phyloP scores from a whole-genome alignment of 2,329 filamentous ascomycete genomes.

The Pestalotiopsis sp. region DNA sequence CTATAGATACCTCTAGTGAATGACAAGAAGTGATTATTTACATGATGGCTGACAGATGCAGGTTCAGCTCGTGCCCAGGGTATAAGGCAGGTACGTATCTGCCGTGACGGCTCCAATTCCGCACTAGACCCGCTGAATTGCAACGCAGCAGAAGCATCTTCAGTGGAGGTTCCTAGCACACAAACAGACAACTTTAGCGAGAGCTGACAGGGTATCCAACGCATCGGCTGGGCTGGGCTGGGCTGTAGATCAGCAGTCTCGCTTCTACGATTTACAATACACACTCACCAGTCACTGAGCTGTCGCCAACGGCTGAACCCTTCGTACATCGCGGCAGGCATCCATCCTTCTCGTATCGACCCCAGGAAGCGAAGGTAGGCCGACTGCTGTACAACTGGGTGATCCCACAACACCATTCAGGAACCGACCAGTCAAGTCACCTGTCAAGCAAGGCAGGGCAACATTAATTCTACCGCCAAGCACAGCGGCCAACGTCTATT shows the following conservation, averaged over 20 bases:
- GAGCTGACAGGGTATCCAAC: not conserved
- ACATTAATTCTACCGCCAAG: not conserved
- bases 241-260: too few species aligned
- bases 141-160: not conserved
- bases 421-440: too few species aligned
- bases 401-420: too few species aligned
- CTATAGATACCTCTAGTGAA: not conserved
- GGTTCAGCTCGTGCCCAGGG: not conserved
- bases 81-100: not conserved
- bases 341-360: not conserved
- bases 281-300: not conserved
- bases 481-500: not conserved
- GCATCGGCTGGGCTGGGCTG: not conserved
- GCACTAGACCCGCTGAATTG: constrained; percentile 4
- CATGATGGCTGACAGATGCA: not conserved
- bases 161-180: constrained; percentile 8
- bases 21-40: not conserved
- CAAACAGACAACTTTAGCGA: constrained; percentile 11
- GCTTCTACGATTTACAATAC: too few species aligned
- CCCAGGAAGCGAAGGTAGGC: not conserved
- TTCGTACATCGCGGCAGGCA: not conserved
- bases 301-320: not conserved
- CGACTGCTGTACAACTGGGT: too few species aligned
- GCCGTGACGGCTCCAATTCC: not conserved
- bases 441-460: too few species aligned